Base-by-base conservation (phyloP, 176 grass and related monocot species). In the Oryza longistaminata region DNA sequence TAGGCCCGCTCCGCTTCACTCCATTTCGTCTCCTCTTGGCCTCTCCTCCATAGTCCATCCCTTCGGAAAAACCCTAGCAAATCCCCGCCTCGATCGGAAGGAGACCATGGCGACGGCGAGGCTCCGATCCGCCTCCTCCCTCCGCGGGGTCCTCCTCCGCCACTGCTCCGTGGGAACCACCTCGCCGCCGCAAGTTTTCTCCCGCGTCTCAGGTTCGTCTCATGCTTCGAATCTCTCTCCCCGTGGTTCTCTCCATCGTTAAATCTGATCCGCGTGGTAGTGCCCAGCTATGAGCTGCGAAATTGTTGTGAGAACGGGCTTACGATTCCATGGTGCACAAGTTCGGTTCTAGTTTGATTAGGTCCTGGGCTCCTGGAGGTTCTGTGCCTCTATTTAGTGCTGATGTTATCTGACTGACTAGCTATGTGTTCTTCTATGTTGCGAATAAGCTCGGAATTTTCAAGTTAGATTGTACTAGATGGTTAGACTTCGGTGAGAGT, bases 31-130 rank as follows among this genome's bases (percentile, higher is more conserved):
- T 52, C 49, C 15, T 55, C 52, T 6, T 35, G 4, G 3, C 34
- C 3, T 35, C 34, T 35, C 19, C 53, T 3, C 19, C 39, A n/a
- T n/a, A n/a, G n/a, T n/a, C n/a, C n/a, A 2, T 65, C 27, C 46
- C 44, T 31, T n/a, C 68, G 35, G 22, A 27, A 75, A 83, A 90
- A 87, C 88, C 88, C 89, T 90, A 87, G 64, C 70, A 49, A 46
- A 16, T 14, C 21, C 82, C 46, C 74, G 5, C 9, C 24, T 42
- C 55, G 48, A 75, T 58, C 79, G 21, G 71, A 35, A 35, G 34
- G 34, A 55, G 29, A 49, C 71, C 78, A 90, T 82, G 78, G 77
- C 88, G 73, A 86, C 69, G 84, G 85, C 89, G 85, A 84, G 70
- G 70, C 69, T 83, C 27, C 81, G 85, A 87, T 90, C 81, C 31